Evolutionary conservation across 768 basidiomycete species (phyloP).

Genomic region (Russula sp.): DNA sequence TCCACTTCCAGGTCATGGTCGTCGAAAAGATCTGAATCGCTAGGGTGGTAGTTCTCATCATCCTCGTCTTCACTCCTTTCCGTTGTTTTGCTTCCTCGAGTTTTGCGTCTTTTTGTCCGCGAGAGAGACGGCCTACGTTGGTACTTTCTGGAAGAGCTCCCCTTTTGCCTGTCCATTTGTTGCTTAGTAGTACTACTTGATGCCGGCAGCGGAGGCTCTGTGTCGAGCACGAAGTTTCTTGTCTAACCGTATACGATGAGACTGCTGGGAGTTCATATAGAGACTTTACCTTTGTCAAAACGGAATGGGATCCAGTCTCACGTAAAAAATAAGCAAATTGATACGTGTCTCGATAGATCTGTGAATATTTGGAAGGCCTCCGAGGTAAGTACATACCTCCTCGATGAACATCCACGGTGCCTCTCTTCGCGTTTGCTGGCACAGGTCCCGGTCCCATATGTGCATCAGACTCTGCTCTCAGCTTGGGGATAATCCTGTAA

Average conservation of each 20-base stretch:
- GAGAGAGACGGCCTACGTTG: background rate
- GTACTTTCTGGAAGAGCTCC: slow-evolving; percentile 20
- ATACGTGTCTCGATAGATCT: slow-evolving; percentile 55
- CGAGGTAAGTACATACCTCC: slow-evolving; percentile 51
- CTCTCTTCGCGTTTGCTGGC: slow-evolving; percentile 50
- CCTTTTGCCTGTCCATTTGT: slow-evolving; percentile 22
- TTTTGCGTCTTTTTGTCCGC: slow-evolving; percentile 1
- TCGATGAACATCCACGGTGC: slow-evolving; percentile 75
- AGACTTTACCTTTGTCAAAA: slow-evolving; percentile 66
- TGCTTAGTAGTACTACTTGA: slow-evolving; percentile 14
- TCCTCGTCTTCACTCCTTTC: background rate
- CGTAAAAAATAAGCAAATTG: slow-evolving; percentile 91
- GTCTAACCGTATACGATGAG: slow-evolving; percentile 31
- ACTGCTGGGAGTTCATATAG: background rate
- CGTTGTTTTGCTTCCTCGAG: background rate
- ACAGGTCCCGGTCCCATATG: slow-evolving; percentile 36
- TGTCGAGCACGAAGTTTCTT: slow-evolving; percentile 34
- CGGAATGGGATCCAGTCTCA: slow-evolving; percentile 73
- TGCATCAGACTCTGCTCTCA: slow-evolving; percentile 52
- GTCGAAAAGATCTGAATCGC: background rate
- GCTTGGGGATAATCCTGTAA: slow-evolving; percentile 59
- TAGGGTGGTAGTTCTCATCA: background rate
- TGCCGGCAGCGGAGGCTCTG: slow-evolving; percentile 25
- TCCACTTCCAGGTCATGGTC: background rate
- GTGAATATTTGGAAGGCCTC: slow-evolving; percentile 4